Percentiles rank a stretch among this genome's conserved stretches.
Evolutionary conservation across 768 basidiomycete species (phyloP).

Genomic region (Rhodotorula kratochvilovae): DNA sequence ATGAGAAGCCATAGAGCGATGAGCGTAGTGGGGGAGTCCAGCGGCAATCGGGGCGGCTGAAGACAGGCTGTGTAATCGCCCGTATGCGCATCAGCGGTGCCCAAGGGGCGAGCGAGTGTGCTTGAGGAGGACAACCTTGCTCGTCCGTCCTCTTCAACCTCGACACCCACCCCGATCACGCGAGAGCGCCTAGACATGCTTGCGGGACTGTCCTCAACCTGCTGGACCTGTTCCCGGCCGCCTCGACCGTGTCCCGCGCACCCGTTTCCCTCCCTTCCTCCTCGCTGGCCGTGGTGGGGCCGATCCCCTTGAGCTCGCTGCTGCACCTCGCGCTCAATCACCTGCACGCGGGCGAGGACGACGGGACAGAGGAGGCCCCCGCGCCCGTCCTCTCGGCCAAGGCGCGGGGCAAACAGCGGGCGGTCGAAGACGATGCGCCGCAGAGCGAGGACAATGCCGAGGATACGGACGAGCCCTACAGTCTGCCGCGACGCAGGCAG

Average conservation of each 20-base stretch:
- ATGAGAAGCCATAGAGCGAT: too few species aligned
- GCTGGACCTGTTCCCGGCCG: background rate
- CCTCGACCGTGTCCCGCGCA: background rate
- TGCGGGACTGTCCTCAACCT: background rate
- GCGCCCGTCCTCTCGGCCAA: background rate
- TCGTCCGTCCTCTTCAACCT: too few species aligned
- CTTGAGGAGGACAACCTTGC: too few species aligned
- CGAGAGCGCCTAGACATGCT: background rate
- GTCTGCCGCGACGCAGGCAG: background rate
- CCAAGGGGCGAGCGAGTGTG: too few species aligned
- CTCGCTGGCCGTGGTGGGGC: constrained; percentile 23
- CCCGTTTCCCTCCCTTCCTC: background rate
- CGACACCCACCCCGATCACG: too few species aligned
- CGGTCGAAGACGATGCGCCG: background rate
- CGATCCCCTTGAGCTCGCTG: constrained; percentile 3
- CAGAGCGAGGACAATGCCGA: background rate
- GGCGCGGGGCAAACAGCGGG: constrained; percentile 16
- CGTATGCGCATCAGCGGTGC: too few species aligned
- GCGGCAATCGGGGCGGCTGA: too few species aligned
- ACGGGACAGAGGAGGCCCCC: too few species aligned
- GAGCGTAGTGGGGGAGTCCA: too few species aligned
- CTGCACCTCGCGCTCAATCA: constrained; percentile 29
- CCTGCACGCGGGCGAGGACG: background rate
- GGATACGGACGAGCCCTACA: background rate
- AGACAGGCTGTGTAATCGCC: too few species aligned